Evolutionary conservation across 805 yeast species (phyloP).

Genomic region (Nakazawaea anatomiae): DNA sequence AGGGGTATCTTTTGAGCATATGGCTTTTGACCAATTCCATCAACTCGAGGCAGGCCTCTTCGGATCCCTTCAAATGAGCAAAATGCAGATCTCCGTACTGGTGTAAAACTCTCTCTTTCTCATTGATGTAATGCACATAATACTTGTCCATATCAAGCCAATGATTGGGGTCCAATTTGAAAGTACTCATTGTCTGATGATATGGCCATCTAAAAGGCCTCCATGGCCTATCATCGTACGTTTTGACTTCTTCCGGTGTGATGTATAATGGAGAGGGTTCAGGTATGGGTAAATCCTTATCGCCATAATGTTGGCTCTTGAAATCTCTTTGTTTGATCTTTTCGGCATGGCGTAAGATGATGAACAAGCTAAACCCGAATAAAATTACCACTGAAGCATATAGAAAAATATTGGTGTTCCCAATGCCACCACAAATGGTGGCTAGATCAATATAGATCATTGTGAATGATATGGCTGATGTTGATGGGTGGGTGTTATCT

Average conservation of each 20-base stretch:
- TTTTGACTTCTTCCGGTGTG: conserved; percentile 59
- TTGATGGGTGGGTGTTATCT: too few relatives aligned
- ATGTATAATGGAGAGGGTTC: conserved; percentile 53
- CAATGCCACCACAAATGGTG: too few relatives aligned
- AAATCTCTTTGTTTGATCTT: not conserved
- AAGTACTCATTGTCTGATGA: conserved; percentile 73
- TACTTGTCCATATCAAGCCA: conserved; percentile 80
- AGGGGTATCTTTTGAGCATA: conserved; percentile 56
- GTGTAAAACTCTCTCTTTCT: conserved; percentile 52
- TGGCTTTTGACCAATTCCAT: conserved; percentile 59
- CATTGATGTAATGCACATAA: conserved; percentile 58
- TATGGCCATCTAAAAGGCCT: conserved; percentile 77
- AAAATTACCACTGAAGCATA: too few relatives aligned
- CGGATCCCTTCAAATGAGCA: conserved; percentile 60
- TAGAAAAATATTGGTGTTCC: too few relatives aligned
- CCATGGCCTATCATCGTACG: conserved; percentile 73
- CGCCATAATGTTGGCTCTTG: conserved; percentile 12
- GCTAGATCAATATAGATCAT: too few relatives aligned
- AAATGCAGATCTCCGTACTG: conserved; percentile 55
- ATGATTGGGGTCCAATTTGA: conserved; percentile 60
- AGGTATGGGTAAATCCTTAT: conserved; percentile 25
- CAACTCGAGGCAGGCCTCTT: conserved; percentile 54
- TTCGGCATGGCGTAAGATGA: not conserved
- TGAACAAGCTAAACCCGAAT: not conserved
- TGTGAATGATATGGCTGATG: too few relatives aligned